Percentiles rank a stretch among this genome's conserved stretches.
phyloP scores from a whole-genome alignment of 805 yeast species.

The Candida loeiensis region DNA sequence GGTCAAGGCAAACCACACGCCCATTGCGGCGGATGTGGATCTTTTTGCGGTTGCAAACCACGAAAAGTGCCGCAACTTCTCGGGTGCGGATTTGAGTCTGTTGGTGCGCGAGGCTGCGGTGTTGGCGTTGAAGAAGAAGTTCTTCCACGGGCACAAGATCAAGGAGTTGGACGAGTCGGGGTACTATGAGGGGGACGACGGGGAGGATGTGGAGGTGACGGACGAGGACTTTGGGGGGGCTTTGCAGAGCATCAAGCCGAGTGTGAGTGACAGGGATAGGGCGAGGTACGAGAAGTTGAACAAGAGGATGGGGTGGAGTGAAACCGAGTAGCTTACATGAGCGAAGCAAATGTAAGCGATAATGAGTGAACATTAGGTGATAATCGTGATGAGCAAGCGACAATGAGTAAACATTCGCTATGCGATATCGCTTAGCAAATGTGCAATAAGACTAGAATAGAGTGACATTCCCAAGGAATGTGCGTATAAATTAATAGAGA shows the following conservation, averaged over 20 bases:
- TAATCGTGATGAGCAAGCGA: too few relatives aligned
- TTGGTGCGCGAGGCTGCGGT: slow-evolving; percentile 94
- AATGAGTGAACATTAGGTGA: too few relatives aligned
- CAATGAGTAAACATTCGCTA: too few relatives aligned
- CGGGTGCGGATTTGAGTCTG: slow-evolving; percentile 95
- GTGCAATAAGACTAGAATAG: too few relatives aligned
- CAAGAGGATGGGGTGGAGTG: slow-evolving; percentile 68
- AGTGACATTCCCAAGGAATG: too few relatives aligned
- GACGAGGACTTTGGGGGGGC: slow-evolving; percentile 68
- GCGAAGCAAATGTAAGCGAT: not conserved
- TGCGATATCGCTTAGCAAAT: too few relatives aligned
- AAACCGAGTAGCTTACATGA: slow-evolving; percentile 23
- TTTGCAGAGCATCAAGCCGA: slow-evolving; percentile 73
- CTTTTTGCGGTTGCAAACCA: slow-evolving; percentile 63
- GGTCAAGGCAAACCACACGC: slow-evolving; percentile 69
- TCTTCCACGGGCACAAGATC: slow-evolving; percentile 46
- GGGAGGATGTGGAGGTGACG: slow-evolving; percentile 53
- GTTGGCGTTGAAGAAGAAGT: slow-evolving; percentile 71
- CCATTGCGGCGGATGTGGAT: slow-evolving; percentile 62
- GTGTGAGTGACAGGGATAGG: slow-evolving; percentile 85
- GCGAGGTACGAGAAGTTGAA: slow-evolving; percentile 70
- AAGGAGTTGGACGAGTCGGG: slow-evolving; percentile 39
- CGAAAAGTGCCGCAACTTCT: slow-evolving; percentile 79
- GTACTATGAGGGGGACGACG: slow-evolving; percentile 29
- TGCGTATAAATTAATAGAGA: too few relatives aligned